Evolutionary conservation across 1,139 yeast genomes (phyloP).

Genomic region (Petasospora fabianii): DNA sequence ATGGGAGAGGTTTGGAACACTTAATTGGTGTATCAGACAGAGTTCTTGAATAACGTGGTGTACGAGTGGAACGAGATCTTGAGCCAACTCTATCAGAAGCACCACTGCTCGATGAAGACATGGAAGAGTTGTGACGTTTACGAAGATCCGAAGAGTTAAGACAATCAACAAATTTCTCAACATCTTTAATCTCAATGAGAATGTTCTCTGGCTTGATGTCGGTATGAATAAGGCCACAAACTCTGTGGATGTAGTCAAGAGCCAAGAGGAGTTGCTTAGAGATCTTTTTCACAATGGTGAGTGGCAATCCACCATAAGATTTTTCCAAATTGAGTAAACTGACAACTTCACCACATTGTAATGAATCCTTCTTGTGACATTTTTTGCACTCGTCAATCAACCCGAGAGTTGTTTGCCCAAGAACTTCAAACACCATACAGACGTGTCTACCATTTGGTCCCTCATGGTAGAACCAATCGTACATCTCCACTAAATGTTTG

Average conservation of each 20-base stretch:
- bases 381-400: conserved; percentile 50
- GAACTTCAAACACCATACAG: conserved; percentile 86
- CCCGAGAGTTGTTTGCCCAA: conserved; percentile 78
- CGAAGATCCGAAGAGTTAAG: conserved; percentile 28
- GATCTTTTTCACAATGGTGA: conserved; percentile 71
- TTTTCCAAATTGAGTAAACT: conserved; percentile 14
- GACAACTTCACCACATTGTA: conserved; percentile 2
- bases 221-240: conserved; percentile 88
- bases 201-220: conserved; percentile 90
- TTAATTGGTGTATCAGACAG: conserved; percentile 18
- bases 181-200: conserved; percentile 75
- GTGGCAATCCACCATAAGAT: conserved; percentile 62
- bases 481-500: conserved; percentile 61
- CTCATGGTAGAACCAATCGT: conserved; percentile 71
- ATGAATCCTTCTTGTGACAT: neutral
- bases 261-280: conserved; percentile 75
- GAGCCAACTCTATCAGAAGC: conserved; percentile 1
- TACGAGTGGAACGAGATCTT: conserved; percentile 6
- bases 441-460: conserved; percentile 84
- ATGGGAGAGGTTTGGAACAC: conserved; percentile 39
- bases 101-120: no score
- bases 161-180: conserved; percentile 53
- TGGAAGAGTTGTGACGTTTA: conserved; percentile 30
- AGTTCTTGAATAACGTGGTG: no score
- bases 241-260: conserved; percentile 75